A percentile compares a stretch with the other conserved stretches of the same genome.
Evolutionary conservation across 371 early-diverging fungal genomes (phyloP).

Genomic region (Amoeboaphelidium protococcarum): DNA sequence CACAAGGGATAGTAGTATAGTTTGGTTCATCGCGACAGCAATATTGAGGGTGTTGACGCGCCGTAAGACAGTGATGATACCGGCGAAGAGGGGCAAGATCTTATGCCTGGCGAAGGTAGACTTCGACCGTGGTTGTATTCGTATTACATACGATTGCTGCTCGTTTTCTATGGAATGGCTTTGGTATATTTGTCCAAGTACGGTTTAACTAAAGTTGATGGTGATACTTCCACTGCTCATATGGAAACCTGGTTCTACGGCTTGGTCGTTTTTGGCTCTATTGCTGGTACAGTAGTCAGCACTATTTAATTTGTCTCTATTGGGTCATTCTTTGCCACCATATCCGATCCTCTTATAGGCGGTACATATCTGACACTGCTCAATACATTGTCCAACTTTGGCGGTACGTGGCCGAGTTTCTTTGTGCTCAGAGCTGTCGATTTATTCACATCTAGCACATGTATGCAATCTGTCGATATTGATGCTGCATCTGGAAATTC

Average conservation of each 20-base stretch:
- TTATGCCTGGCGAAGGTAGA: background rate
- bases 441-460: too few relatives aligned
- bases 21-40: background rate
- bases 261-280: background rate
- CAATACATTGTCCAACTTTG: conserved; percentile 84
- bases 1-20: conserved; percentile 65
- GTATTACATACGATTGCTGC: conserved; percentile 50
- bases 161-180: conserved; percentile 51
- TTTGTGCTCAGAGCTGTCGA: background rate
- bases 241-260: conserved; percentile 20
- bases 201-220: too few relatives aligned
- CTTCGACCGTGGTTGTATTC: conserved; percentile 44
- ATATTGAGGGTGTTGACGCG: too few relatives aligned
- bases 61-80: conserved; percentile 10
- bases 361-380: conserved; percentile 18
- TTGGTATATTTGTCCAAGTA: conserved; percentile 34
- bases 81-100: background rate
- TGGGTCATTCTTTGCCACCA: conserved; percentile 72
- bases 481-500: too few relatives aligned
- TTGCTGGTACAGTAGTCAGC: conserved; percentile 12
- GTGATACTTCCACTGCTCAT: conserved; percentile 41
- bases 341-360: conserved; percentile 87
- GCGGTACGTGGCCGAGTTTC: conserved; percentile 87
- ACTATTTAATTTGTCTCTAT: conserved; percentile 88
- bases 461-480: too few relatives aligned